Evolutionary conservation across 768 basidiomycete species (phyloP).

Genomic region (Podaxis pistillaris): DNA sequence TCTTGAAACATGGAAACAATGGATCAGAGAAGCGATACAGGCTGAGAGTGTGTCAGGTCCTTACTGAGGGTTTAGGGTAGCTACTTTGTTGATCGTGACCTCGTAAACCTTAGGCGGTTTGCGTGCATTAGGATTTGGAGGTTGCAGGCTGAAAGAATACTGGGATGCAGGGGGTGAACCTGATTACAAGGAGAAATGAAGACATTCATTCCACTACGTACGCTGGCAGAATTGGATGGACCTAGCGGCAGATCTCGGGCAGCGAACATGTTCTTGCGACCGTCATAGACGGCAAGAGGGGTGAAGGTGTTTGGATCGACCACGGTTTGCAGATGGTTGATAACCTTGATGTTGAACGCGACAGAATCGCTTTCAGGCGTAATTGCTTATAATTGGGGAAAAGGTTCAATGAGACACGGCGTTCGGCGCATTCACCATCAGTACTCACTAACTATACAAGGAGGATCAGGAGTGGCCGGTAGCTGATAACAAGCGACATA

Average conservation of each 20-base stretch:
- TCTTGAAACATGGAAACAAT: conserved; percentile 32
- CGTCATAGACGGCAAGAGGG: conserved; percentile 74
- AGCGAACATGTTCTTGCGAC: conserved; percentile 74
- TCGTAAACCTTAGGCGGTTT: conserved; percentile 63
- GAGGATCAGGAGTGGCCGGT: conserved; percentile 12
- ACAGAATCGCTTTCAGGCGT: conserved; percentile 50
- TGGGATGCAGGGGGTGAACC: conserved; percentile 9
- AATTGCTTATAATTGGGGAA: conserved; percentile 56
- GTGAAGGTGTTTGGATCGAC: conserved; percentile 67
- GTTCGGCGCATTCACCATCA: neutral
- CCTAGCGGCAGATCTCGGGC: conserved; percentile 61
- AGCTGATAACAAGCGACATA: conserved; percentile 30
- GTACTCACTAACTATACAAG: conserved; percentile 42
- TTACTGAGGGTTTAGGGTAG: conserved; percentile 39
- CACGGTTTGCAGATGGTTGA: conserved; percentile 56
- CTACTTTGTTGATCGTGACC: conserved; percentile 58
- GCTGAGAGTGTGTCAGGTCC: neutral
- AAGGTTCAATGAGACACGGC: neutral
- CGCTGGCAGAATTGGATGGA: conserved; percentile 49
- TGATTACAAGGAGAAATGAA: neutral
- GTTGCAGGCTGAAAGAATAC: conserved; percentile 55
- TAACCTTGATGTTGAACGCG: conserved; percentile 59
- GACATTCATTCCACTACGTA: conserved; percentile 23
- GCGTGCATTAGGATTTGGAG: conserved; percentile 36
- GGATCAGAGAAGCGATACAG: neutral